These are phyloP conservation scores for Chaetomiaceae sp. DNA, from an alignment of 2,329 filamentous ascomycete species.

Conservation along the genomic window DNA sequence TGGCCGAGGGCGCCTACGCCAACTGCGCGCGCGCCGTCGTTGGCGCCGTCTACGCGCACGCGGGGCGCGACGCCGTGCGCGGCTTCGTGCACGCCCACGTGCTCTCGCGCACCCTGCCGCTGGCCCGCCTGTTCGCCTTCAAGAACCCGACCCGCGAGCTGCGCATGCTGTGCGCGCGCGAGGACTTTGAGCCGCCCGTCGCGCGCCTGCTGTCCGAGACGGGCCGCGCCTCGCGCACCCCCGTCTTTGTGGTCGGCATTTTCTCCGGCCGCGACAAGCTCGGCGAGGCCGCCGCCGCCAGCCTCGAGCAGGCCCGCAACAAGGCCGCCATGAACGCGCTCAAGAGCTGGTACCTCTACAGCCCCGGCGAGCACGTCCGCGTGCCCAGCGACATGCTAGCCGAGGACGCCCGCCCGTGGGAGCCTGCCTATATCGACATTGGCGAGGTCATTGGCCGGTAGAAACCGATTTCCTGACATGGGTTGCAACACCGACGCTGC, in stretches of 20 bases:
- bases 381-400: constrained; percentile 66
- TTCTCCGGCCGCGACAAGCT: constrained; percentile 88
- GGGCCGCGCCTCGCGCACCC: constrained; percentile 73
- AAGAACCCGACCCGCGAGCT: constrained; percentile 78
- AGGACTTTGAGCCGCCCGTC: constrained; percentile 82
- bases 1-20: constrained; percentile 39
- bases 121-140: constrained; percentile 78
- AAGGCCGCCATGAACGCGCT: constrained; percentile 79
- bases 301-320: constrained; percentile 67
- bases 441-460: constrained; percentile 56
- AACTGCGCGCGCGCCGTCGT: constrained; percentile 78
- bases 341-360: constrained; percentile 96
- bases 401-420: constrained; percentile 56
- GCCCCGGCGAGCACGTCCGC: constrained; percentile 58
- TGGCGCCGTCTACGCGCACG: constrained; percentile 80
- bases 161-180: constrained; percentile 72
- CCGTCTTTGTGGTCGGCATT: constrained; percentile 90
- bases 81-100: constrained; percentile 80
- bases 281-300: constrained; percentile 79
- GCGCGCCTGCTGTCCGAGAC: constrained; percentile 88
- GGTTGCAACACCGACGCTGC: background rate
- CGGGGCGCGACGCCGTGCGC: constrained; percentile 71
- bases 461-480: background rate
- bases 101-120: constrained; percentile 68
- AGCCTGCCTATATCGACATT: constrained; percentile 61